phyloP scores from a whole-genome alignment of 2,329 filamentous ascomycete species.

The Verruconis gallopava region DNA sequence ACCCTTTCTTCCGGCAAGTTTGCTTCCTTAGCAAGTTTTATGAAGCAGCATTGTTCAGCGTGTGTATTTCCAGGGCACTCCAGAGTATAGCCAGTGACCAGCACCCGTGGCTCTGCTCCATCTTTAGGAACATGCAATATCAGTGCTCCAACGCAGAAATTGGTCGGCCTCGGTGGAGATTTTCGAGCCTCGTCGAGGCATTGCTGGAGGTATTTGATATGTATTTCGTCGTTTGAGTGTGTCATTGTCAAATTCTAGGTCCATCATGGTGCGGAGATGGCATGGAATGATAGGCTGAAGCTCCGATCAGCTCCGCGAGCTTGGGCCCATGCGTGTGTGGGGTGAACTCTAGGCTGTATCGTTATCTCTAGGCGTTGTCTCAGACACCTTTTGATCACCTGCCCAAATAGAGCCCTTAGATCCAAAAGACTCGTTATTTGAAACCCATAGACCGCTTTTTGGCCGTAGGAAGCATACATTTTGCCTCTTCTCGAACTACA shows the following conservation, averaged over 20 bases:
- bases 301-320: no score
- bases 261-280: conserved; percentile 1
- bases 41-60: conserved; percentile 83
- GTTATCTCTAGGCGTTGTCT: no score
- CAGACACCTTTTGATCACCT: no score
- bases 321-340: no score
- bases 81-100: conserved; percentile 79
- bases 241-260: background rate
- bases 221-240: conserved; percentile 4
- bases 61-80: conserved; percentile 90
- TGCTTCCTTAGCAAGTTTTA: conserved; percentile 45
- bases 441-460: no score
- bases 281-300: conserved; percentile 8
- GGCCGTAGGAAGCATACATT: no score
- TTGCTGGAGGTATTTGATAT: conserved; percentile 45
- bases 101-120: conserved; percentile 43
- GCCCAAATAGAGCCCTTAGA: no score
- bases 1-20: conserved; percentile 41
- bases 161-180: conserved; percentile 76
- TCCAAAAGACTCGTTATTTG: no score
- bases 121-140: conserved; percentile 27
- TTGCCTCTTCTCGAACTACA: no score
- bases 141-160: conserved; percentile 92
- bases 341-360: no score
- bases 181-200: conserved; percentile 64